phyloP scores from a whole-genome alignment of 192 early-diverging fungal genomes.

The Diversispora eburnea region DNA sequence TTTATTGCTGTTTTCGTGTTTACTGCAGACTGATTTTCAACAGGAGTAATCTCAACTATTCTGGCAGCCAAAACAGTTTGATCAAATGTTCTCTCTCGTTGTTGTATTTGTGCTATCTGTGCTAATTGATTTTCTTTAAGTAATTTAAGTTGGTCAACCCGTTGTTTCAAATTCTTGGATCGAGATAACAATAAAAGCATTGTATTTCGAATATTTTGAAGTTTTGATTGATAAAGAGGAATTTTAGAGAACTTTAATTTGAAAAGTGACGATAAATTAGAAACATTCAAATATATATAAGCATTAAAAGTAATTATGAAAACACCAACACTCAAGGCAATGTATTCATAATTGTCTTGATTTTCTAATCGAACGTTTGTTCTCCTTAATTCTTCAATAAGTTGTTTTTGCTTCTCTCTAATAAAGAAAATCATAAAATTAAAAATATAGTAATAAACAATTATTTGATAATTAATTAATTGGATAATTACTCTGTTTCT shows the following conservation, averaged over 20 bases:
- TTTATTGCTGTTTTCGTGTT: not conserved
- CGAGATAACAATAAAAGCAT: slow-evolving; percentile 15
- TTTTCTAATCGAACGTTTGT: slow-evolving; percentile 14
- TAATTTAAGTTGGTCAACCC: slow-evolving; percentile 18
- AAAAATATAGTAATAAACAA: not conserved
- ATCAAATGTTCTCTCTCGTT: slow-evolving; percentile 26
- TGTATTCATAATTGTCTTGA: slow-evolving; percentile 27
- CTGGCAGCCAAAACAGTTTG: slow-evolving; percentile 29
- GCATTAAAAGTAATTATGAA: not conserved
- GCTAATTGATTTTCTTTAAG: slow-evolving; percentile 25
- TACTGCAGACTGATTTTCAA: not conserved
- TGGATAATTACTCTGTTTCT: slow-evolving; percentile 16
- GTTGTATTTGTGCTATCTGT: slow-evolving; percentile 18
- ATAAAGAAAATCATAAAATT: not conserved
- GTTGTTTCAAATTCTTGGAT: slow-evolving; percentile 22
- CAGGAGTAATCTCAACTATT: not conserved
- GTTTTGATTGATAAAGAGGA: slow-evolving; percentile 13
- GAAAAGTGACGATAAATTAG: not conserved
- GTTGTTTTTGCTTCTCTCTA: slow-evolving; percentile 17
- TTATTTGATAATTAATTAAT: not conserved
- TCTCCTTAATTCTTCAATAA: slow-evolving; percentile 17
- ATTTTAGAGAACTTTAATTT: slow-evolving; percentile 23
- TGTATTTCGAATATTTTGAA: slow-evolving; percentile 22
- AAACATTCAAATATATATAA: not conserved
- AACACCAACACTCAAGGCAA: slow-evolving; percentile 18